Evolutionary conservation across 805 yeast species (phyloP).

Genomic region (Kuraishia hungarica): DNA sequence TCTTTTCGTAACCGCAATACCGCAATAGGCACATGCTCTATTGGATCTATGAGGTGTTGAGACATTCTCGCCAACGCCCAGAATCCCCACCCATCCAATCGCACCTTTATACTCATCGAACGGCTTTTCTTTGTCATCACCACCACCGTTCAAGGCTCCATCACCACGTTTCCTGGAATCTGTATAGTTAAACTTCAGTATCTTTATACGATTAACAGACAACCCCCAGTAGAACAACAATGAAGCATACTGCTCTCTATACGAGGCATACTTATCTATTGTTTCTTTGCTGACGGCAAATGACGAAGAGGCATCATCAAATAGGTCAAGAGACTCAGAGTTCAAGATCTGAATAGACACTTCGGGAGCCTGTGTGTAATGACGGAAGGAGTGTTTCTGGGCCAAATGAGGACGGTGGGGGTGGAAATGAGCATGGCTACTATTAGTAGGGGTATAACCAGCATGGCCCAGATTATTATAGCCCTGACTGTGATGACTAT

Average conservation of each 20-base stretch:
- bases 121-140: slow-evolving; percentile 12
- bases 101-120: slow-evolving; percentile 27
- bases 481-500: neutral
- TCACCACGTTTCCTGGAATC: slow-evolving; percentile 1
- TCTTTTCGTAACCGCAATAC: slow-evolving; percentile 46
- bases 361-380: neutral
- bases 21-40: slow-evolving; percentile 60
- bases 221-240: slow-evolving; percentile 78
- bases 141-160: too few species aligned
- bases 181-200: slow-evolving; percentile 56
- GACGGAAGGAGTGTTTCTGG: neutral
- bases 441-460: too few species aligned
- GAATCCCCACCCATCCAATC: slow-evolving; percentile 16
- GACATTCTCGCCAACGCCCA: neutral
- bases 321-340: slow-evolving; percentile 31
- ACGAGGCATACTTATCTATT: slow-evolving; percentile 25
- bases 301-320: slow-evolving; percentile 30
- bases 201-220: slow-evolving; percentile 69
- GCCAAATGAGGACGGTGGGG: neutral
- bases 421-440: too few species aligned
- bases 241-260: slow-evolving; percentile 67
- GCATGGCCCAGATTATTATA: too few species aligned
- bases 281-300: slow-evolving; percentile 32
- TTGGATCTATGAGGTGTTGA: slow-evolving; percentile 2
- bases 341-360: slow-evolving; percentile 42